Evolutionary conservation across 164 flowering plant species (phyloP).

Genomic region (Tinospora cordifolia): DNA sequence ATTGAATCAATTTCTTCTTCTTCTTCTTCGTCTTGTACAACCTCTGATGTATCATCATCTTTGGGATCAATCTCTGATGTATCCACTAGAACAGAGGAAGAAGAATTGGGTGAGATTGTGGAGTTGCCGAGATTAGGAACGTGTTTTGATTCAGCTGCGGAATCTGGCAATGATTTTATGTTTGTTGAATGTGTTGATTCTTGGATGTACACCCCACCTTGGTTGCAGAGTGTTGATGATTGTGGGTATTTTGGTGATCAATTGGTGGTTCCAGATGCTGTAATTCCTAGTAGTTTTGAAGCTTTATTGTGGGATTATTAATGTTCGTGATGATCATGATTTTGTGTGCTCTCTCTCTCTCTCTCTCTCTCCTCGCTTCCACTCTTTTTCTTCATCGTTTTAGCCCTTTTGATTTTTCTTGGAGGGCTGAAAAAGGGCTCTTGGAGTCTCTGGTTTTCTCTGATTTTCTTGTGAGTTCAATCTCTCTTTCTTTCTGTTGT

Average conservation of each 20-base stretch:
- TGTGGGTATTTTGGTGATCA: conserved; percentile 20
- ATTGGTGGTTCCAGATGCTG: conserved; percentile 12
- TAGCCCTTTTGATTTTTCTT: conserved; percentile 28
- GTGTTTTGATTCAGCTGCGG: conserved; percentile 24
- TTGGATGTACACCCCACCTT: conserved; percentile 37
- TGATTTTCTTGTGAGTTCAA: not conserved
- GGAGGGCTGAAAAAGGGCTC: conserved; percentile 20
- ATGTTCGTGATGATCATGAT: not conserved
- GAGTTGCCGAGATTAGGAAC: conserved; percentile 50
- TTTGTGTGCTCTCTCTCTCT: not conserved
- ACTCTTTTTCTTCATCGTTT: not conserved
- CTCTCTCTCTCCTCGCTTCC: not conserved
- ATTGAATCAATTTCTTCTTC: conserved; percentile 11
- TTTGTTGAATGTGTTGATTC: conserved; percentile 30
- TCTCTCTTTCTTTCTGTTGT: conserved; percentile 5
- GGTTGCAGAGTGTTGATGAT: conserved; percentile 28
- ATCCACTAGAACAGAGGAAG: conserved; percentile 30
- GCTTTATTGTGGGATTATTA: conserved; percentile 29
- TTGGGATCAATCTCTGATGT: conserved; percentile 17
- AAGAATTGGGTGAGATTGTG: conserved; percentile 52
- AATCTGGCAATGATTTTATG: conserved; percentile 27
- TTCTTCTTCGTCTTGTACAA: conserved; percentile 19
- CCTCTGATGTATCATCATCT: conserved; percentile 5
- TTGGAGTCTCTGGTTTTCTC: not conserved
- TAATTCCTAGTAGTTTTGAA: conserved; percentile 17